Evolutionary conservation across 208 protist species (phyloP), one percentile per base, ranked within the genome.

Genomic region (Acanthamoeba culbertsoni): DNA sequence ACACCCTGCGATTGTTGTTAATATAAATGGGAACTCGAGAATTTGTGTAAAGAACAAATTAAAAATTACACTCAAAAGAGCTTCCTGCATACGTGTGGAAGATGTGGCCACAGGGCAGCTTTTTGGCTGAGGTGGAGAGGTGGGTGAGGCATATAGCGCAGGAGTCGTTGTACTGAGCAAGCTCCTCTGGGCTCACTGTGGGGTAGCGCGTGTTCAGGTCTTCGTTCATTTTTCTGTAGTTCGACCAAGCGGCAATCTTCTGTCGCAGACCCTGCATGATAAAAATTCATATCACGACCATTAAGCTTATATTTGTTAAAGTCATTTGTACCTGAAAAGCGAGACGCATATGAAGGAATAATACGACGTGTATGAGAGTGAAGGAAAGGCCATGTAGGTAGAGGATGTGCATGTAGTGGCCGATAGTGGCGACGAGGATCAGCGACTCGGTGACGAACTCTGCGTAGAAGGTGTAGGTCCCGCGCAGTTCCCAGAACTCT

Each of bases 391-490:
- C 84, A 33, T 91, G 84, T 6, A 91, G 84, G 84, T 73, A 91
- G 31, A 91, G 84, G 33, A 91, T 91, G 55, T 91, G 84, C 57
- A 91, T 63, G 55, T 91, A 91, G 40, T 91, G 84, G 37, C 46
- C 37, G 40, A 91, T 62, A 23, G 84, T 91, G 28, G 84, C 84
- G 6, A 91, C 43, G 18, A 91, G 84, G 3, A 91, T 71, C 23
- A 91, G n/a, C 26, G 84, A 91, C 31, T 91, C 84, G n/a, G 84
- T 91, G 23, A 91, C 71, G 43, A 91, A 91, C 55, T 91, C 84
- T 8, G 84, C 71, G 84, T 91, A 91, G 28, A 55, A 91, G 51
- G 43, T 91, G 59, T 91, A 91, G 51, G 84, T 71, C 23, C 53
- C 57, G 26, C 57, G 46, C 45, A 55, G 40, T n/a, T 91, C 84